Evolutionary conservation across 2,329 filamentous ascomycete genomes (phyloP), one percentile per base, ranked within the genome.

Genomic region (Apiospora phragmitis): DNA sequence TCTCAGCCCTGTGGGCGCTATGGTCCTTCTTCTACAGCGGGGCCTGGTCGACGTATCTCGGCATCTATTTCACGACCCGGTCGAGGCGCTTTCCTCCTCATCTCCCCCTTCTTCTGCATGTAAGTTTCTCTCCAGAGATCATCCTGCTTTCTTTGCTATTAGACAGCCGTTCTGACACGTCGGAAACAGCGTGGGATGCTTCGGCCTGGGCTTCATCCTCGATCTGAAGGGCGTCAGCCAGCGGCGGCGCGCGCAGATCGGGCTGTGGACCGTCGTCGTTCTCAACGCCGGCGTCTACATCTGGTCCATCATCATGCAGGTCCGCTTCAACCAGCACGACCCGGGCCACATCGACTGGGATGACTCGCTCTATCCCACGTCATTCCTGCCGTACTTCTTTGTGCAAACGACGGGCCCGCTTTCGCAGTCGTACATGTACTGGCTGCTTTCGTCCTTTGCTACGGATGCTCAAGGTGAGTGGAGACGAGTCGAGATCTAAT

Each of bases 91-190:
- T 11, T 85, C 83, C 0, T 84, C 83, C 3, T 85, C 12, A 75
- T 85, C 35, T 85, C 83, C 7, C 84, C 84, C 0, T 85, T 85
- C 76, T 85, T 86, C 74, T 86, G 84, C 80, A 85, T 85, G 55
- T 62, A 38, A 38, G 55, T 38, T 18, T 9, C 9, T 45, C 80
- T n/a, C 26, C 26, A 1, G 11, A 12, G 29, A n/a, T 21, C 8
- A 1, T 12, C 35, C 3, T 11, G 26, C 16, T 11, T 32, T 42
- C 4, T 11, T 9, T 12, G 16, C 2, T 3, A 7, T 11, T 9
- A n/a, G 9, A 9, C 18, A n/a, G 16, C 41, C 67, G 6, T 29
- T n/a, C n/a, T 65, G 26, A 66, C 43, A 70, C 3, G 0, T 2
- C 18, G 7, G 43, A 81, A 80, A 12, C 8, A 62, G 55, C 35